Conservation (phyloP, 495 filamentous ascomycete species). For the Amphirosellinia nigrospora region DNA sequence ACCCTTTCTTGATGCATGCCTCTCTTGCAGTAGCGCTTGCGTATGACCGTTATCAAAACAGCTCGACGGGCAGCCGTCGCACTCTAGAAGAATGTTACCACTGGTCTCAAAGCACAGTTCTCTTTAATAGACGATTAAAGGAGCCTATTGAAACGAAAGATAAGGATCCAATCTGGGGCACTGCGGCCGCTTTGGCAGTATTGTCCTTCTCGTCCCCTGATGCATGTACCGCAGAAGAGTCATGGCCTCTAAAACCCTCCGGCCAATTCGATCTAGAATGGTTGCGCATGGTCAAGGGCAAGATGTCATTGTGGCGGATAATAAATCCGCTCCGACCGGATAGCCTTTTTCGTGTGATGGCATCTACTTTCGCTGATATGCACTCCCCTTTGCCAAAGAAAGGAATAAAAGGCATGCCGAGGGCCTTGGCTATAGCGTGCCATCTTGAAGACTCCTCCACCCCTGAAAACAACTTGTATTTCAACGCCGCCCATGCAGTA, state of each 20-base stretch:
- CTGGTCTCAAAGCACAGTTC: conserved; percentile 47
- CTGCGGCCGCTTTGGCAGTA: conserved; percentile 47
- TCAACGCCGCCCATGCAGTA: conserved; percentile 45
- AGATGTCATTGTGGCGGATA: conserved; percentile 51
- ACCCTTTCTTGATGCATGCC: conserved; percentile 57
- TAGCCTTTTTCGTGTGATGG: conserved; percentile 50
- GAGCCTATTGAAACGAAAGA: conserved; percentile 45
- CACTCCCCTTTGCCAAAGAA: conserved; percentile 36
- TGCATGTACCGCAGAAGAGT: conserved; percentile 44
- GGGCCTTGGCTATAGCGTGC: conserved; percentile 41
- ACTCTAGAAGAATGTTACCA: conserved; percentile 51
- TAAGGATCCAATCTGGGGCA: conserved; percentile 54
- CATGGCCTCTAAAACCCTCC: conserved; percentile 53
- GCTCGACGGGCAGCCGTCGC: conserved; percentile 27
- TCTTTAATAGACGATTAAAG: conserved; percentile 45
- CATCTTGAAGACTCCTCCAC: conserved; percentile 44
- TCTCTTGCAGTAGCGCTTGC: conserved; percentile 49
- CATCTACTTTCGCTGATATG: conserved; percentile 41
- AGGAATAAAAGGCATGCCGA: conserved; percentile 45
- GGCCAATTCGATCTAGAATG: conserved; percentile 47
- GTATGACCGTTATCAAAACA: conserved; percentile 53
- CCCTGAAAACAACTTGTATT: conserved; percentile 47
- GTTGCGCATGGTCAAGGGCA: conserved; percentile 51
- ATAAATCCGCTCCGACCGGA: conserved; percentile 49
- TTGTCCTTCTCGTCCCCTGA: conserved; percentile 49